These are phyloP conservation scores for Vaccinium vitisidaea DNA, from an alignment of 148 eudicot species.

Conservation along the genomic window DNA sequence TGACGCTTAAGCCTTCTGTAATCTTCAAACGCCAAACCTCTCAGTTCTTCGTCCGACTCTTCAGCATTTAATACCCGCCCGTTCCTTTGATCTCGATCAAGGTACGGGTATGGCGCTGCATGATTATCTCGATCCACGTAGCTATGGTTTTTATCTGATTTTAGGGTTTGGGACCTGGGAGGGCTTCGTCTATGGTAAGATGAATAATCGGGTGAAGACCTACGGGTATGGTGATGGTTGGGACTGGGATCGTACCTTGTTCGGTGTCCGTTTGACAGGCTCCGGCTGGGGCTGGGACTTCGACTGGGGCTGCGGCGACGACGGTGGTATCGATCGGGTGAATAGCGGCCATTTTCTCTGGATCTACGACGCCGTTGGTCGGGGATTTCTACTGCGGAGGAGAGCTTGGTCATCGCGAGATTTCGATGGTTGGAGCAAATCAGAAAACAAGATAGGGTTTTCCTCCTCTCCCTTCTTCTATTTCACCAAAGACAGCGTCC, in stretches of 20 bases:
- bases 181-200: conserved; percentile 35
- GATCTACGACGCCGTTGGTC: conserved; percentile 28
- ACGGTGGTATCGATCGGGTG: conserved; percentile 29
- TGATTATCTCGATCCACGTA: conserved; percentile 28
- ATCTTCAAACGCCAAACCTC: conserved; percentile 63
- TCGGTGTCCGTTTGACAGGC: conserved; percentile 16
- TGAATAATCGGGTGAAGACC: conserved; percentile 44
- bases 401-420: conserved; percentile 43
- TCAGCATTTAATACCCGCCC: conserved; percentile 43
- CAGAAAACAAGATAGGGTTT: too few relatives aligned
- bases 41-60: conserved; percentile 74
- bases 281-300: conserved; percentile 42
- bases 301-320: conserved; percentile 23
- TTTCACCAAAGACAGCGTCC: too few relatives aligned
- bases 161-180: conserved; percentile 33
- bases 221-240: conserved; percentile 21
- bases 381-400: conserved; percentile 53
- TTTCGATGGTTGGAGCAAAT: too few relatives aligned
- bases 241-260: conserved; percentile 43
- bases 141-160: conserved; percentile 19
- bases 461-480: too few relatives aligned
- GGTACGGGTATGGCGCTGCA: conserved; percentile 22
- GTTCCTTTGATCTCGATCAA: conserved; percentile 49
- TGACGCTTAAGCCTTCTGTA: conserved; percentile 74
- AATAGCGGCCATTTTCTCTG: conserved; percentile 23